Conservation (phyloP, 169 alveolate species). For the Theileria parva region DNA sequence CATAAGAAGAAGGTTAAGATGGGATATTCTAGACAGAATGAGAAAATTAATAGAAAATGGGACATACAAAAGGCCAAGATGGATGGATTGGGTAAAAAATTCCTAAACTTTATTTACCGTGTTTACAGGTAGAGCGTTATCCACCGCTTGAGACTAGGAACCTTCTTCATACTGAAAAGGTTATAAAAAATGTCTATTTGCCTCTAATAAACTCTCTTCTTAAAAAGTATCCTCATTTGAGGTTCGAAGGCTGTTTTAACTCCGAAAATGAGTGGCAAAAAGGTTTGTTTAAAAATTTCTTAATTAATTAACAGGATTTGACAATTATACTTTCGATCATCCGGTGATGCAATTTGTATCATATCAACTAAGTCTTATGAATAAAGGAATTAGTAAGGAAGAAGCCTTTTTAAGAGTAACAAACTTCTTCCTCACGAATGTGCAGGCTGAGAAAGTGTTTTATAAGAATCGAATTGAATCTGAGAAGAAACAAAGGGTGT, state of each 20-base stretch:
- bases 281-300: conserved; percentile 46
- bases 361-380: conserved; percentile 65
- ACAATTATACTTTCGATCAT: conserved; percentile 51
- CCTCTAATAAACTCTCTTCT: conserved; percentile 70
- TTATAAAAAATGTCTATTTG: conserved; percentile 67
- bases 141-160: conserved; percentile 81
- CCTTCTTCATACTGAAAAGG: conserved; percentile 65
- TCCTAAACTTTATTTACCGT: background rate
- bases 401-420: conserved; percentile 68
- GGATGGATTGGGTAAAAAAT: conserved; percentile 76
- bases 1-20: conserved; percentile 69
- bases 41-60: conserved; percentile 74
- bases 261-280: conserved; percentile 81
- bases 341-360: conserved; percentile 67
- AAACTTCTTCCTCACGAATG: background rate
- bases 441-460: conserved; percentile 70
- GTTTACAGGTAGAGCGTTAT: conserved; percentile 67
- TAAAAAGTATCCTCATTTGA: conserved; percentile 80
- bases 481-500: conserved; percentile 71
- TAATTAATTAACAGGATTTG: conserved; percentile 31
- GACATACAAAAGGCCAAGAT: conserved; percentile 72
- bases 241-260: conserved; percentile 80
- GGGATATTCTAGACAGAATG: conserved; percentile 80
- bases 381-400: conserved; percentile 67
- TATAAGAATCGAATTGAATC: conserved; percentile 74